Evolutionary conservation across 352 stramenopile genomes (phyloP), one percentile per base, ranked within the genome.

Genomic region (Globisporangium paddicum): DNA sequence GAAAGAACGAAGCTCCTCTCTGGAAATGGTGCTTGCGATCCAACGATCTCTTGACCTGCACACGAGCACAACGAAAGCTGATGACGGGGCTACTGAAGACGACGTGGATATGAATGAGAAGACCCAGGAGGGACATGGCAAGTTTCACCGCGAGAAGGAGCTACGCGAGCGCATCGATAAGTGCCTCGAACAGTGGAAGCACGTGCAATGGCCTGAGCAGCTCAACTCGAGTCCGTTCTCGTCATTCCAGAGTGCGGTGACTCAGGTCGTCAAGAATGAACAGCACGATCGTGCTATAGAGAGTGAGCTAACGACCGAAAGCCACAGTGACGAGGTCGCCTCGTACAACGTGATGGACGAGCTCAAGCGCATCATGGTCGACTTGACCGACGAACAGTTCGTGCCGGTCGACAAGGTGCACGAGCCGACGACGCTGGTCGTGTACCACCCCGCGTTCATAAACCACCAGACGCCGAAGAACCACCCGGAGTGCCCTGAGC

Each of bases 391-490:
- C 28, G 79, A 90, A 40, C 74, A 79, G 48, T 56, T 69, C 16
- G 60, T 70, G 2, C 54, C 66, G 8, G 41, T 60, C 0, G 44
- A 56, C 9, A 62, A 69, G n/a, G 40, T 59, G 8, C 3, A 64
- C 14, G 55, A 78, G 11, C 76, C 78, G 11, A 83, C 76, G 13
- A 94, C 85, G 6, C 64, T 90, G 37, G 81, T 94, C 37, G 68
- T 91, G 53, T 94, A 94, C 53, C 85, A 94, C 49, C 82, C 85
- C 7, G 73, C 88, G 23, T 94, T 91, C 58, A 75, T 93, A 32
- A 80, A 91, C n/a, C 85, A 94, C 42, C 77, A 91, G 58, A 94
- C 85, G 5, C 85, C 85, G 7, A 85, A 87, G 60, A 78, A 91
- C 47, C 84, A 94, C 64, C 82, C 84, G 0, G 84, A 94, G 58